Conservation (phyloP, 768 basidiomycete species). For the Trametes sanguinea region DNA sequence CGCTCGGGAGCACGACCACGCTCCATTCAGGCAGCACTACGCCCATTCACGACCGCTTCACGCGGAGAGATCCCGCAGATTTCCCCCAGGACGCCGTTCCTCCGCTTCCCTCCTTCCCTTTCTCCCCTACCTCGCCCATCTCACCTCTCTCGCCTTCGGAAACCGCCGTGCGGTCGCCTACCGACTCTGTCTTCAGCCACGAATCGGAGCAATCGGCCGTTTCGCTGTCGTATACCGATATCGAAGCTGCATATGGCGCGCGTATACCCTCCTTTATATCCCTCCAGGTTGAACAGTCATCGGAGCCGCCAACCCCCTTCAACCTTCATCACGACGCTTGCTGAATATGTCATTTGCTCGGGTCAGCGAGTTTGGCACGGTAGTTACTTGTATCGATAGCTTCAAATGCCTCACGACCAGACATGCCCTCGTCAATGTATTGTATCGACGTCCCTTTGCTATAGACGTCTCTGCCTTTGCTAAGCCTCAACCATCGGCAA, state of each 20-base stretch:
- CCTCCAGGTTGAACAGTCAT: slow-evolving; percentile 1
- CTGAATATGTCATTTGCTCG: too few relatives aligned
- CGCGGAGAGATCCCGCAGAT: neutral
- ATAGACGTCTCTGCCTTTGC: too few relatives aligned
- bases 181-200: slow-evolving; percentile 7
- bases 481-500: too few relatives aligned
- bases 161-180: slow-evolving; percentile 1
- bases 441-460: neutral
- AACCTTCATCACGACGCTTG: neutral
- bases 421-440: neutral
- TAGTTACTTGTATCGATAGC: too few relatives aligned
- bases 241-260: slow-evolving; percentile 11
- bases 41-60: slow-evolving; percentile 13
- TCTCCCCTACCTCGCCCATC: neutral
- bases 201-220: slow-evolving; percentile 6
- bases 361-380: neutral
- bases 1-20: neutral
- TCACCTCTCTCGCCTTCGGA: neutral
- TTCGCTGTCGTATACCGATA: slow-evolving; percentile 13
- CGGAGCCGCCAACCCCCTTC: slow-evolving; percentile 2
- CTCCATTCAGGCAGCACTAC: neutral
- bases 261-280: slow-evolving; percentile 10
- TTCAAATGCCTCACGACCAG: neutral
- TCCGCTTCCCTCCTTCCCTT: neutral
- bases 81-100: slow-evolving; percentile 1